phyloP scores from a whole-genome alignment of 2,329 filamentous ascomycete genomes.

The Salinomyces thailandicus region DNA sequence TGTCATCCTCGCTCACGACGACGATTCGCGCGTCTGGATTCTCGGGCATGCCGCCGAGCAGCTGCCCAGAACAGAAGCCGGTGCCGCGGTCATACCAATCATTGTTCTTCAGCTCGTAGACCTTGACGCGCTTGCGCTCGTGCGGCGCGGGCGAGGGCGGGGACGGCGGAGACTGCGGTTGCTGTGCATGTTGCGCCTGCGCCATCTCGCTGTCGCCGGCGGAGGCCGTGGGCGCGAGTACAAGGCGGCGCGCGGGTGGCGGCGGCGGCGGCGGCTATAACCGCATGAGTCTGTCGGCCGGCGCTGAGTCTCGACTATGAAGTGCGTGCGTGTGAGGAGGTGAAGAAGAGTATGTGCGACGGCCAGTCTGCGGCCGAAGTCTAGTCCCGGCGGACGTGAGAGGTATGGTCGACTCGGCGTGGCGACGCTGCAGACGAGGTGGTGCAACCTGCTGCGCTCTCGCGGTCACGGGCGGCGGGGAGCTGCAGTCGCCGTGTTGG shows the following conservation, averaged over 20 bases:
- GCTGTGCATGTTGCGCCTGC: background rate
- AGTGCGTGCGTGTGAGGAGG: no score
- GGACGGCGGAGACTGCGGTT: constrained; percentile 13
- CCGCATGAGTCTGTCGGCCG: constrained; percentile 2
- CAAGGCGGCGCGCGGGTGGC: constrained; percentile 1
- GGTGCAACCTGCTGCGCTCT: no score
- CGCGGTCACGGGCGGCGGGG: no score
- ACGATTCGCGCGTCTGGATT: constrained; percentile 64
- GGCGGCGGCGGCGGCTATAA: no score
- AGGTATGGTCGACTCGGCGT: no score
- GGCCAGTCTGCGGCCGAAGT: no score
- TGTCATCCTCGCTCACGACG: constrained; percentile 89
- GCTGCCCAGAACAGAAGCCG: constrained; percentile 78
- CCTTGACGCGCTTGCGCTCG: constrained; percentile 69
- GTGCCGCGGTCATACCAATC: constrained; percentile 99
- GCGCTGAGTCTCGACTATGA: no score
- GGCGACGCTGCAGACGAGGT: no score
- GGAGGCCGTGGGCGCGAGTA: constrained; percentile 1
- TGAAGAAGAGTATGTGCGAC: no score
- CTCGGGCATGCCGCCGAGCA: constrained; percentile 53
- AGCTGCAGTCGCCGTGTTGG: no score
- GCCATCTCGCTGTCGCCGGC: constrained; percentile 2
- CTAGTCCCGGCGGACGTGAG: no score
- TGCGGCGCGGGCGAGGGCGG: constrained; percentile 28
- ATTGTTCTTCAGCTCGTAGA: constrained; percentile 96